Conservation (phyloP, 2,329 filamentous ascomycete genomes). For the Hymenoscyphus albidus region DNA sequence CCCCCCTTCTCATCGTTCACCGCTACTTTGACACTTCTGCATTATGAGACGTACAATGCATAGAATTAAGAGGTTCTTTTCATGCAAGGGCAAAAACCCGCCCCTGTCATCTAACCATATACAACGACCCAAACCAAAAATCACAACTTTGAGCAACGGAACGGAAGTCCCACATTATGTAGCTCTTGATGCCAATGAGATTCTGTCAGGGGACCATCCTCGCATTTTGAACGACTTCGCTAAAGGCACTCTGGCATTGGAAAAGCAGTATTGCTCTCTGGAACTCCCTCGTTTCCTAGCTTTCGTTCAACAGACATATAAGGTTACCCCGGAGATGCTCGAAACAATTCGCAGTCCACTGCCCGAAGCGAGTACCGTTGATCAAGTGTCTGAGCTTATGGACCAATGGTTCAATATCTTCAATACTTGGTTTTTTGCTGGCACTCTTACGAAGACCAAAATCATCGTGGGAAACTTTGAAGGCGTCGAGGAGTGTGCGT, state of each 20-base stretch:
- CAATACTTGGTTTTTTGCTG: neutral
- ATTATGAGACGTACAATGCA: neutral
- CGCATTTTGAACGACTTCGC: neutral
- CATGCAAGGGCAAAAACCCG: neutral
- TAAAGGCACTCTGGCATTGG: neutral
- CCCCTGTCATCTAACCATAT: no score
- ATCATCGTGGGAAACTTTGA: neutral
- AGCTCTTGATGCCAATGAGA: neutral
- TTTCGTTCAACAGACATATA: neutral
- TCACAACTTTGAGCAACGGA: neutral
- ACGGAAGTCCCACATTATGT: neutral
- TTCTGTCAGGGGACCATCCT: neutral
- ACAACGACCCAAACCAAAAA: no score
- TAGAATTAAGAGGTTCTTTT: neutral
- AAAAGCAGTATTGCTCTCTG: neutral
- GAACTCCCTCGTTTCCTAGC: neutral
- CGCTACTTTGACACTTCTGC: neutral
- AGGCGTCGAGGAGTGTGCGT: neutral
- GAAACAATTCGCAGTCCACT: neutral
- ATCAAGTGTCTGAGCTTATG: conserved; percentile 7
- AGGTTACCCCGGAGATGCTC: neutral
- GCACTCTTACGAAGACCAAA: neutral
- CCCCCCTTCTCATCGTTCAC: neutral
- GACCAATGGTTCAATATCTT: conserved; percentile 1
- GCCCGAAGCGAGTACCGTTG: neutral